Percentiles rank a stretch among this genome's conserved stretches.
These are phyloP conservation scores for Ogataea pini DNA, from an alignment of 805 yeast genomes.

Conservation along the genomic window DNA sequence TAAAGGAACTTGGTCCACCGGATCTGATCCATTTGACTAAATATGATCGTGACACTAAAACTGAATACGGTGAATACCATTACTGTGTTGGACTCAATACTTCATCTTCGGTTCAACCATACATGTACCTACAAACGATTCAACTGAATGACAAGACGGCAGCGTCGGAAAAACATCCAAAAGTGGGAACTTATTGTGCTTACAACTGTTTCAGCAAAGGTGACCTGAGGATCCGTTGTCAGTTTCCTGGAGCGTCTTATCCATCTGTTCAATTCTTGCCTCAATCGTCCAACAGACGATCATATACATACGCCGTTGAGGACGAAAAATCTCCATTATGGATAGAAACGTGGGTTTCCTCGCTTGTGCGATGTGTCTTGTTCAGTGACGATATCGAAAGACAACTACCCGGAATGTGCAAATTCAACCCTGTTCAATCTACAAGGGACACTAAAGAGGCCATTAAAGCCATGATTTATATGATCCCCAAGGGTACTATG, in stretches of 20 bases:
- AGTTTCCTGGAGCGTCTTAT: constrained; percentile 49
- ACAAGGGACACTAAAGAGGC: constrained; percentile 39
- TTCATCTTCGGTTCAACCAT: constrained; percentile 52
- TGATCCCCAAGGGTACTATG: constrained; percentile 48
- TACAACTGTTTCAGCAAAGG: constrained; percentile 73
- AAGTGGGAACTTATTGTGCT: constrained; percentile 57
- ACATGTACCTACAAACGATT: constrained; percentile 53
- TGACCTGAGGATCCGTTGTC: constrained; percentile 70
- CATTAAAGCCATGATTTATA: constrained; percentile 40
- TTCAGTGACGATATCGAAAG: constrained; percentile 54
- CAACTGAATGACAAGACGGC: constrained; percentile 37
- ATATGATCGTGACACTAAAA: constrained; percentile 42
- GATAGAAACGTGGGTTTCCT: constrained; percentile 63
- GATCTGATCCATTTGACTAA: constrained; percentile 62
- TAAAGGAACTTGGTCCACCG: constrained; percentile 69
- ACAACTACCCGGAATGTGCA: constrained; percentile 61
- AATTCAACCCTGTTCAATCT: constrained; percentile 43
- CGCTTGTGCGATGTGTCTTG: constrained; percentile 54
- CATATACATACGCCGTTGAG: constrained; percentile 43
- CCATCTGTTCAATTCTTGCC: constrained; percentile 49
- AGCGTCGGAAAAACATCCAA: constrained; percentile 33
- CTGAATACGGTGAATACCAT: constrained; percentile 57
- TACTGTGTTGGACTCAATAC: constrained; percentile 55
- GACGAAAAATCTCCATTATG: constrained; percentile 53
- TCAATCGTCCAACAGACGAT: constrained; percentile 41